These are phyloP conservation scores for Papilionanthe hybrid DNA, from an alignment of 116 monocot genomes.

Conservation along the genomic window DNA sequence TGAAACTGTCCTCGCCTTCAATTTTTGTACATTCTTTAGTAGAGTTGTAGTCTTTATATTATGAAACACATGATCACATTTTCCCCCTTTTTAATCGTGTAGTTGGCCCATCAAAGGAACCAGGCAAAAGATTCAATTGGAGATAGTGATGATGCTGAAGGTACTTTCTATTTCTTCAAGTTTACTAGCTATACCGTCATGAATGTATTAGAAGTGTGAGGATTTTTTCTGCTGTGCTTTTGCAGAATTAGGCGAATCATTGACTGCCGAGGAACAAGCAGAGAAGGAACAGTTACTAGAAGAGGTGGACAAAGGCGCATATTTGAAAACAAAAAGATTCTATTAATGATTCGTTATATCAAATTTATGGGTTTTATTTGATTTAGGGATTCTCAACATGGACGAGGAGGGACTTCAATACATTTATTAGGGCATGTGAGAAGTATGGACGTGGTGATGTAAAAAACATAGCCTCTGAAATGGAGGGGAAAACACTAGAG, in stretches of 20 bases:
- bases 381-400: constrained; percentile 88
- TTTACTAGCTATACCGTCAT: neutral
- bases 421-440: constrained; percentile 91
- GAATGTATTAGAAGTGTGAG: neutral
- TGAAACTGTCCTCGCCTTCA: neutral
- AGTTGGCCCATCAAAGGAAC: constrained; percentile 77
- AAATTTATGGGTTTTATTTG: neutral
- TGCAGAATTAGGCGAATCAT: constrained; percentile 57
- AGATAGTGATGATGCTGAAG: constrained; percentile 72
- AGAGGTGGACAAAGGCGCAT: constrained; percentile 43
- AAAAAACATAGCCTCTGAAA: constrained; percentile 86
- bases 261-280: constrained; percentile 84
- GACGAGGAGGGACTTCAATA: constrained; percentile 89
- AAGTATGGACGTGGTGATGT: constrained; percentile 87
- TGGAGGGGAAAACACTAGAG: constrained; percentile 84
- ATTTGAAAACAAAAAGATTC: neutral
- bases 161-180: constrained; percentile 14
- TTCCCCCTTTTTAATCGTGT: constrained; percentile 6
- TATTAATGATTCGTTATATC: neutral
- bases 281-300: constrained; percentile 83
- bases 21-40: neutral
- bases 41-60: neutral
- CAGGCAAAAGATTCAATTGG: constrained; percentile 73
- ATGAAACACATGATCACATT: neutral
- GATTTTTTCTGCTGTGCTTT: constrained; percentile 3